Conservation (phyloP, 176 grass and related monocot species). For the Aegilops tauschii region DNA sequence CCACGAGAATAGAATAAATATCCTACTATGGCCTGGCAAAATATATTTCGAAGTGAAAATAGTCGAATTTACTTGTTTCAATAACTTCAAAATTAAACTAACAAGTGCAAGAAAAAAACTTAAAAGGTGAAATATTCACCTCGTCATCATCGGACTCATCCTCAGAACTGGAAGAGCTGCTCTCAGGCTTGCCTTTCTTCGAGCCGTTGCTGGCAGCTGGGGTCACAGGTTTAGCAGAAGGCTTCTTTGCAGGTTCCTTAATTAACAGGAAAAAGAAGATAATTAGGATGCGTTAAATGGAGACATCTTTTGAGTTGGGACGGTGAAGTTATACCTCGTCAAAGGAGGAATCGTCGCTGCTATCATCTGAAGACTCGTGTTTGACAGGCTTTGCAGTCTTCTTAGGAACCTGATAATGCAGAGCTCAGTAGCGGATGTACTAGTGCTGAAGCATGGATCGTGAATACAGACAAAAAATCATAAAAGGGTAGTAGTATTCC, state of each 20-base stretch:
- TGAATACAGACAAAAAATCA: neutral
- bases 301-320: neutral
- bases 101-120: neutral
- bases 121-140: neutral
- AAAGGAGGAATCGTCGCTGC: constrained; percentile 59
- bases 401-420: constrained; percentile 15
- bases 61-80: neutral
- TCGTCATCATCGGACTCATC: constrained; percentile 53
- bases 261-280: constrained; percentile 4
- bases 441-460: neutral
- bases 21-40: neutral
- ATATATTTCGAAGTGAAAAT: neutral
- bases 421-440: neutral
- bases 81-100: neutral
- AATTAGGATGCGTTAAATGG: neutral
- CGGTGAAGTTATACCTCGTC: constrained; percentile 50
- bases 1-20: neutral
- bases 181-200: constrained; percentile 51
- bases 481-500: neutral
- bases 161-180: constrained; percentile 43
- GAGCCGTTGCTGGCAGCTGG: constrained; percentile 24
- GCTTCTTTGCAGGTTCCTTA: constrained; percentile 64
- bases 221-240: constrained; percentile 15
- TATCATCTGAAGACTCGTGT: constrained; percentile 53
- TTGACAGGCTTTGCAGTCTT: constrained; percentile 46